Conservation (phyloP, 441 rosid species). For the Aquilaria agallochum region DNA sequence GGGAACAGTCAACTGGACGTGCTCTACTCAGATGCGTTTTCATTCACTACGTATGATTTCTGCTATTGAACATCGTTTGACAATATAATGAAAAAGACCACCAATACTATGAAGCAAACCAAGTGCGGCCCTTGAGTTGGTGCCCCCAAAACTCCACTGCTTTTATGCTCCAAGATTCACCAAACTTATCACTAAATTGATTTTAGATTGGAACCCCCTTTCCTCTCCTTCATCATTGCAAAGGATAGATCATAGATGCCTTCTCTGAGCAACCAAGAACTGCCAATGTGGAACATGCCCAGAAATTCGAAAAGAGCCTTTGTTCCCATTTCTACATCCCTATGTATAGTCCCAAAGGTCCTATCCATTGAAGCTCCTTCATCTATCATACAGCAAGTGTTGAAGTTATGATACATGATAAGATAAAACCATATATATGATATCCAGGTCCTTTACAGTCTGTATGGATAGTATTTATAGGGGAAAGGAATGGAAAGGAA, state of each 20-base stretch:
- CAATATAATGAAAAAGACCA: neutral
- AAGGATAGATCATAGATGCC: neutral
- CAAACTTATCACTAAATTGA: neutral
- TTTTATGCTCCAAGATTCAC: constrained; percentile 12
- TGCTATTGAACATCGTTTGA: constrained; percentile 5
- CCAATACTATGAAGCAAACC: constrained; percentile 8
- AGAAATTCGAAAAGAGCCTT: constrained; percentile 7
- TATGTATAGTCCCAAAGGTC: constrained; percentile 8
- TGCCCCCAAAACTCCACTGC: constrained; percentile 5
- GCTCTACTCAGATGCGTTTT: neutral
- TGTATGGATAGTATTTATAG: neutral
- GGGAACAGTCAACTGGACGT: constrained; percentile 2
- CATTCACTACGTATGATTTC: neutral
- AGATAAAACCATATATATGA: constrained; percentile 1
- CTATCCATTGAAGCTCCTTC: constrained; percentile 12
- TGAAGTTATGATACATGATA: constrained; percentile 5
- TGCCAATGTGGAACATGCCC: constrained; percentile 6
- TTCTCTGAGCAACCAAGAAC: constrained; percentile 8
- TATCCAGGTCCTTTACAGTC: neutral
- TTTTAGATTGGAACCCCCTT: neutral
- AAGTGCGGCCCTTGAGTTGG: constrained; percentile 5
- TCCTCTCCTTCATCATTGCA: constrained; percentile 6
- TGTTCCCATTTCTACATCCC: constrained; percentile 7
- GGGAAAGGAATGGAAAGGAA: too few relatives aligned
- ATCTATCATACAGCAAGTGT: constrained; percentile 14